A percentile compares a stretch with the other conserved stretches of the same genome.
These are phyloP conservation scores for Metschnikowia noctiluminum DNA, from an alignment of 805 yeast species.

Conservation along the genomic window DNA sequence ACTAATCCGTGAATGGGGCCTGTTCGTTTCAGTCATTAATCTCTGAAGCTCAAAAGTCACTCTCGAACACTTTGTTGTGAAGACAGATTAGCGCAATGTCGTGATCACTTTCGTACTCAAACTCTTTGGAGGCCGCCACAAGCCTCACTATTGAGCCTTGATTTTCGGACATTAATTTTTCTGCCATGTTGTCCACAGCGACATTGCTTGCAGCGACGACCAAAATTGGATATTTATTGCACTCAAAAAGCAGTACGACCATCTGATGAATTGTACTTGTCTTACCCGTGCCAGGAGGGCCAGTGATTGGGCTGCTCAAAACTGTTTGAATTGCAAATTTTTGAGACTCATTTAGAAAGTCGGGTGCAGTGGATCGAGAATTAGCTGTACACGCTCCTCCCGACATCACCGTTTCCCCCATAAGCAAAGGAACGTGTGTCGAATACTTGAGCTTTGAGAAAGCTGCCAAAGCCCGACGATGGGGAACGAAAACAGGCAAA, in stretches of 20 bases:
- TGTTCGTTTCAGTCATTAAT: no score
- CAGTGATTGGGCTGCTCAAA: conserved; percentile 27
- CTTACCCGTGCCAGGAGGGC: conserved; percentile 92
- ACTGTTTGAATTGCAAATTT: conserved; percentile 57
- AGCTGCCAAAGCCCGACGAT: not conserved
- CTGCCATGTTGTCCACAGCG: conserved; percentile 72
- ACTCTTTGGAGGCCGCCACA: conserved; percentile 54
- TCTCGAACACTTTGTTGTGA: conserved; percentile 46
- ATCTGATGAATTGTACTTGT: conserved; percentile 92
- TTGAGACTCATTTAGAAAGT: conserved; percentile 64
- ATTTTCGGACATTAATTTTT: conserved; percentile 50
- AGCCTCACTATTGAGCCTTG: conserved; percentile 53
- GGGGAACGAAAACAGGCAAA: not conserved
- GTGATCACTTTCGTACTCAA: conserved; percentile 54
- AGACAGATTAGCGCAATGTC: conserved; percentile 56
- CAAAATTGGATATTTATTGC: conserved; percentile 46
- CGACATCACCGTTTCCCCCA: not conserved
- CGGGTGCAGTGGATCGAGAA: no score
- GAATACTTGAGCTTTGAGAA: not conserved
- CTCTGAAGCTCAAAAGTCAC: no score
- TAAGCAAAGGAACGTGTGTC: not conserved
- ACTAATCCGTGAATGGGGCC: no score
- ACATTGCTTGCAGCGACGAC: conserved; percentile 73
- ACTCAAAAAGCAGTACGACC: conserved; percentile 63
- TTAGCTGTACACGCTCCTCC: conserved; percentile 1